phyloP scores from a whole-genome alignment of 257 asterid species.

The Echium plantagineum region DNA sequence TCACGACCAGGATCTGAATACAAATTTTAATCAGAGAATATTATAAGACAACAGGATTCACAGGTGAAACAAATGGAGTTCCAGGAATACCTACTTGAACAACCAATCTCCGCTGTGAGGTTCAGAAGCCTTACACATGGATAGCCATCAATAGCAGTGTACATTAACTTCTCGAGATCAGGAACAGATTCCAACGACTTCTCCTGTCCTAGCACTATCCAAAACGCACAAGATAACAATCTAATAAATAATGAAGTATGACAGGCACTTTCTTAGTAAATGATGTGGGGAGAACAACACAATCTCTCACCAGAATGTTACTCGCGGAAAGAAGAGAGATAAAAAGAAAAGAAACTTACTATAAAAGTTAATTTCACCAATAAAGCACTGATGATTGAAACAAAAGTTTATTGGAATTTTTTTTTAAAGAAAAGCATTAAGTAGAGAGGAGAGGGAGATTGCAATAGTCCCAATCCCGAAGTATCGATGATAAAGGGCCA shows the following conservation, averaged over 20 bases:
- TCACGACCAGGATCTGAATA: conserved; percentile 77
- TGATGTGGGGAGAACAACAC: conserved; percentile 3
- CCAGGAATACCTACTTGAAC: conserved; percentile 63
- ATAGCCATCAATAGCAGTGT: conserved; percentile 62
- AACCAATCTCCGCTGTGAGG: conserved; percentile 93
- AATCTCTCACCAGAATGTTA: neutral
- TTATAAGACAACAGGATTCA: neutral
- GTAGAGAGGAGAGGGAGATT: neutral
- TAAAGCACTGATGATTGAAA: no score
- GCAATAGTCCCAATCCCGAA: neutral
- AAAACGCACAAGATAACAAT: conserved; percentile 11
- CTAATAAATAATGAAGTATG: conserved; percentile 6
- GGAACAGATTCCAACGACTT: conserved; percentile 80
- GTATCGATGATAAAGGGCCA: neutral
- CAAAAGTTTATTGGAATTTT: neutral
- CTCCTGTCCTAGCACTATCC: conserved; percentile 43
- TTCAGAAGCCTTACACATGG: conserved; percentile 96
- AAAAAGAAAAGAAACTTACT: no score
- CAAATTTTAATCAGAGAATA: conserved; percentile 19
- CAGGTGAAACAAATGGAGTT: conserved; percentile 5
- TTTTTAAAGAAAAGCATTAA: no score
- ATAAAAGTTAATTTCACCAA: no score
- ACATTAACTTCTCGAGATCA: conserved; percentile 94
- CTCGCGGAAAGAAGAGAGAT: neutral
- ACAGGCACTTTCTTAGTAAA: neutral